Evolutionary conservation across 1,284 basidiomycete genomes (phyloP).

Genomic region (Afroboletus lepidellus): DNA sequence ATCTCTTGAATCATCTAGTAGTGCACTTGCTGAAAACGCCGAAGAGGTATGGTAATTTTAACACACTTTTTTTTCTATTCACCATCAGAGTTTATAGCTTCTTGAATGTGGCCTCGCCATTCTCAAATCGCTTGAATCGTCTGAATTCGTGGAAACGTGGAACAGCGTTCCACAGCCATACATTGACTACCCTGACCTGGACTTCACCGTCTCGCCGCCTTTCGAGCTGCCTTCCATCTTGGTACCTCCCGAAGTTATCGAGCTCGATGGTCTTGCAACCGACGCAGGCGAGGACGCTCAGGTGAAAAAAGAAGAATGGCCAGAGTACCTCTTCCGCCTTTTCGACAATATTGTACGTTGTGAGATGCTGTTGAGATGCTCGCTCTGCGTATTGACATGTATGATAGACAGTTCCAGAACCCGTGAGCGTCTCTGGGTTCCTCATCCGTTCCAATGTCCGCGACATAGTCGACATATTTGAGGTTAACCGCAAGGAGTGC

Average conservation of each 20-base stretch:
- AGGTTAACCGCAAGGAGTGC: slow-evolving; percentile 95
- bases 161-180: slow-evolving; percentile 71
- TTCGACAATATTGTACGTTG: slow-evolving; percentile 75
- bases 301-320: slow-evolving; percentile 78
- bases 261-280: slow-evolving; percentile 65
- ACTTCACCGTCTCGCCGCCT: slow-evolving; percentile 43
- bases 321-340: slow-evolving; percentile 67
- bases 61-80: neutral
- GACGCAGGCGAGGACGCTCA: slow-evolving; percentile 64
- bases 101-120: slow-evolving; percentile 61
- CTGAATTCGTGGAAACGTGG: slow-evolving; percentile 54
- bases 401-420: slow-evolving; percentile 71
- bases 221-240: slow-evolving; percentile 77
- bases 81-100: slow-evolving; percentile 41
- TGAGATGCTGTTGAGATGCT: neutral
- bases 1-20: slow-evolving; percentile 44
- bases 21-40: slow-evolving; percentile 44
- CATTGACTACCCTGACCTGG: slow-evolving; percentile 45
- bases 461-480: slow-evolving; percentile 91
- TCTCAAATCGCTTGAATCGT: slow-evolving; percentile 52
- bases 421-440: slow-evolving; percentile 74
- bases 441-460: slow-evolving; percentile 73
- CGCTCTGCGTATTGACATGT: slow-evolving; percentile 4
- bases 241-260: slow-evolving; percentile 85
- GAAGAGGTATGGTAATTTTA: slow-evolving; percentile 51